A percentile compares a stretch with the other conserved stretches of the same genome.
These are phyloP conservation scores for Boletus vinaceobasis DNA, from an alignment of 768 basidiomycete species.

Conservation along the genomic window DNA sequence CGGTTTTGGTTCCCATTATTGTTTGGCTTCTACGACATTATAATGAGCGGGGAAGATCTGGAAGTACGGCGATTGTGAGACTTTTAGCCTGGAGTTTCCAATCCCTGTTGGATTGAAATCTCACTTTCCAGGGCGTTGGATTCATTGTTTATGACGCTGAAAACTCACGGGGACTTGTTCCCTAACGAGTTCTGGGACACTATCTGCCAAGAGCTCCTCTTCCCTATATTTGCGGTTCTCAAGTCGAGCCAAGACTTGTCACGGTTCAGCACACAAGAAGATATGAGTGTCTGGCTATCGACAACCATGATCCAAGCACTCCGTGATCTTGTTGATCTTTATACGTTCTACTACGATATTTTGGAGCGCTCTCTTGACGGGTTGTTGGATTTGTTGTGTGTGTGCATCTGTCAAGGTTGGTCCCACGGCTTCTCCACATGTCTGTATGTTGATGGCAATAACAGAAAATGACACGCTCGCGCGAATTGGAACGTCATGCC, in stretches of 20 bases:
- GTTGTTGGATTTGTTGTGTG: constrained; percentile 86
- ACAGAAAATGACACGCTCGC: constrained; percentile 97
- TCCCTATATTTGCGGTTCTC: constrained; percentile 96
- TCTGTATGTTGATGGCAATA: constrained; percentile 4
- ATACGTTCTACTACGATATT: constrained; percentile 91
- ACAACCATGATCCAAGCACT: constrained; percentile 99
- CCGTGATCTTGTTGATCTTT: constrained; percentile 91
- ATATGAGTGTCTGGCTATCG: constrained; percentile 99
- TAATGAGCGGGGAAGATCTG: constrained; percentile 98
- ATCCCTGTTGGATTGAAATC: constrained; percentile 7
- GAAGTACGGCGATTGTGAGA: constrained; percentile 95
- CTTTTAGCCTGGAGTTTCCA: background rate
- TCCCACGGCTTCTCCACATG: background rate
- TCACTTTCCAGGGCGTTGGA: constrained; percentile 74
- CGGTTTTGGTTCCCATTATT: constrained; percentile 96
- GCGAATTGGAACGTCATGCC: constrained; percentile 94
- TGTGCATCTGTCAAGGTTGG: constrained; percentile 98
- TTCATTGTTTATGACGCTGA: constrained; percentile 90
- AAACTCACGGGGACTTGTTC: constrained; percentile 82
- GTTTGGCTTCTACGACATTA: constrained; percentile 98
- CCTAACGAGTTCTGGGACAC: constrained; percentile 96
- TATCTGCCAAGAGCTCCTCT: constrained; percentile 93
- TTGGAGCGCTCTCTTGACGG: constrained; percentile 89
- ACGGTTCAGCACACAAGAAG: constrained; percentile 93
- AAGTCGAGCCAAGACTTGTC: constrained; percentile 91